Conservation (phyloP, 768 basidiomycete species). For the Plicaturopsis crispa region DNA sequence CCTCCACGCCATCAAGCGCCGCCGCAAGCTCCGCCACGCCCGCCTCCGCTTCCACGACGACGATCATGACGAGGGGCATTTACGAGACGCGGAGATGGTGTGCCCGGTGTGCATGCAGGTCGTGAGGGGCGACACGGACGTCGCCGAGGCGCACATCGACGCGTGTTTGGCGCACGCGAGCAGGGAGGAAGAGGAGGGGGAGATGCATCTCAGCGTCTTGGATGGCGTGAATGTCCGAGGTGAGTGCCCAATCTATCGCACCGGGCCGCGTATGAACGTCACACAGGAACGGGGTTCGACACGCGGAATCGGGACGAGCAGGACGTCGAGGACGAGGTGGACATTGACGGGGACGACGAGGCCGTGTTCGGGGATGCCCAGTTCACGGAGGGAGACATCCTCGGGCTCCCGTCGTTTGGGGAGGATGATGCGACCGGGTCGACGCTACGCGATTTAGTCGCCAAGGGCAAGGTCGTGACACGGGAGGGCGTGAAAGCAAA, state of each 20-base stretch:
- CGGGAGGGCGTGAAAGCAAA: constrained; percentile 22
- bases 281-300: constrained; percentile 66
- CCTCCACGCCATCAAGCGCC: constrained; percentile 44
- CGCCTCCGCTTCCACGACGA: constrained; percentile 60
- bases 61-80: constrained; percentile 36
- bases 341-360: constrained; percentile 73
- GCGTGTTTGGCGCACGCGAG: constrained; percentile 60
- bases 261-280: no score
- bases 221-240: no score
- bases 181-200: constrained; percentile 19
- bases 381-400: constrained; percentile 69
- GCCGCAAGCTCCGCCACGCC: constrained; percentile 60
- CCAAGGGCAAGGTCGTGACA: constrained; percentile 35
- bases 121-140: constrained; percentile 62
- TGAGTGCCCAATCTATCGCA: no score
- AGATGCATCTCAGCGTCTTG: no score
- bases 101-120: constrained; percentile 64
- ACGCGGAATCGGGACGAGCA: constrained; percentile 45
- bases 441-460: constrained; percentile 45
- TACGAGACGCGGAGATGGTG: constrained; percentile 22
- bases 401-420: constrained; percentile 28
- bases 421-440: constrained; percentile 21
- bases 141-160: constrained; percentile 77
- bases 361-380: constrained; percentile 63
- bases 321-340: constrained; percentile 75